Base-by-base conservation (phyloP, 129 eudicot species). In the Lactuca saligna region DNA sequence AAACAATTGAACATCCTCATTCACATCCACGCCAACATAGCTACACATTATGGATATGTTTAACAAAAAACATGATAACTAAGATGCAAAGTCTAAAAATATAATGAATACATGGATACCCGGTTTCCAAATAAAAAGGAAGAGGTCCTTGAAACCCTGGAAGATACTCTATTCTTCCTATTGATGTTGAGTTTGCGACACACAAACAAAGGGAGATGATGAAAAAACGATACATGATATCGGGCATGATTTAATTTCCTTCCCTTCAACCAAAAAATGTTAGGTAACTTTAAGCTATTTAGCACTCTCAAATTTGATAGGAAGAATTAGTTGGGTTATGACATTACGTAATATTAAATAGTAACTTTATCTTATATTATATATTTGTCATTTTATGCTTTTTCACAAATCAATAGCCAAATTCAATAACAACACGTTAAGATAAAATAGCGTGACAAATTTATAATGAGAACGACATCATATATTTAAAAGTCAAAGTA, bases 141-240 rank as follows among this genome's bases (percentile, higher is more conserved):
- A 79, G 83, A 5, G 65, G 75, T 20, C 83, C 83, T 37, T 72
- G 65, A 16, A 79, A 79, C 4, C 83, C 83, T 14, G 83, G 83
- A 66, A 79, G 79, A 66, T 16, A 66, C 62, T 72, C 15, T 50
- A 79, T 50, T 32, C 25, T 44, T 12, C 10, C 20, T 12, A 0
- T 8, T 65, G 54, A 46, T 4, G 16, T 65, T 46, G 32, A 17
- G 2, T 11, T 53, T 13, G 42, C 15, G 7, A 2, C 16, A 49
- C 61, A 3, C 0, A n/a, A 46, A 37, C 46, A 58, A 14, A 3
- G 37, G 44, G 11, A 4, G 37, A 57, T 8, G 35, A 56, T 25
- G 61, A 57, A 14, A 57, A 10, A 57, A 2, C 55, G 15, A 50
- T 50, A 50, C 55, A 50, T 50, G 55, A 50, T 49, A 11, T 50